A percentile compares a stretch with the other conserved stretches of the same genome.
Evolutionary conservation across 1,139 yeast species (phyloP).

Genomic region (Candida albicans): DNA sequence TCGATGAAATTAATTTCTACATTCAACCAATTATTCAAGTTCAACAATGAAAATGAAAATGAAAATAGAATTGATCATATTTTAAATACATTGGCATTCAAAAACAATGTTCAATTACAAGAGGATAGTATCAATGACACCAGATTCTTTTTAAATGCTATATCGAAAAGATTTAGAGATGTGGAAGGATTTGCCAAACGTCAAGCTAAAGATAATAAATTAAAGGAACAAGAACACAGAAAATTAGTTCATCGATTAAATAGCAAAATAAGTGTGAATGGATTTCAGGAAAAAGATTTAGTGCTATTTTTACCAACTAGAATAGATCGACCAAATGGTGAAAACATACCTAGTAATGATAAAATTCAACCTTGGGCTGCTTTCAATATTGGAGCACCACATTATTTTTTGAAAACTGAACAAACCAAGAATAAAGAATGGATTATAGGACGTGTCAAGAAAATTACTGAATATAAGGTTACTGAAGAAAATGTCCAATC

Average conservation of each 20-base stretch:
- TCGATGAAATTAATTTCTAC: slow-evolving; percentile 20
- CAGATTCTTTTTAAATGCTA: slow-evolving; percentile 58
- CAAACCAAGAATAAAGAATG: slow-evolving; percentile 50
- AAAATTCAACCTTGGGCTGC: slow-evolving; percentile 76
- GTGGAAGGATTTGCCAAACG: slow-evolving; percentile 71
- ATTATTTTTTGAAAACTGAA: slow-evolving; percentile 56
- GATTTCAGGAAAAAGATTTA: slow-evolving; percentile 69
- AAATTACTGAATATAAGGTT: slow-evolving; percentile 49
- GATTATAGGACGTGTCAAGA: slow-evolving; percentile 64
- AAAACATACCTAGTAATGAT: slow-evolving; percentile 16
- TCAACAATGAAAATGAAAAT: slow-evolving; percentile 13
- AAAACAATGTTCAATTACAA: slow-evolving; percentile 36
- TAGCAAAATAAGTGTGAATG: slow-evolving; percentile 62
- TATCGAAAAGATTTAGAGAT: slow-evolving; percentile 78
- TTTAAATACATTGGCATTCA: slow-evolving; percentile 30
- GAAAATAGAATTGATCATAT: slow-evolving; percentile 26
- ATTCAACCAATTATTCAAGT: slow-evolving; percentile 21
- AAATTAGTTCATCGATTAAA: slow-evolving; percentile 35
- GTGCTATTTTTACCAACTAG: slow-evolving; percentile 83
- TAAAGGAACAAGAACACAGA: slow-evolving; percentile 45
- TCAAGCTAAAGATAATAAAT: slow-evolving; percentile 71
- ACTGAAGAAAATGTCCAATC: slow-evolving; percentile 35
- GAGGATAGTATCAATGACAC: slow-evolving; percentile 26
- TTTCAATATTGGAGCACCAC: slow-evolving; percentile 79
- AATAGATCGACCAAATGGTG: slow-evolving; percentile 32